These are phyloP conservation scores for Paraleonurus japonicus DNA, from an alignment of 257 asterid genomes.

Conservation along the genomic window DNA sequence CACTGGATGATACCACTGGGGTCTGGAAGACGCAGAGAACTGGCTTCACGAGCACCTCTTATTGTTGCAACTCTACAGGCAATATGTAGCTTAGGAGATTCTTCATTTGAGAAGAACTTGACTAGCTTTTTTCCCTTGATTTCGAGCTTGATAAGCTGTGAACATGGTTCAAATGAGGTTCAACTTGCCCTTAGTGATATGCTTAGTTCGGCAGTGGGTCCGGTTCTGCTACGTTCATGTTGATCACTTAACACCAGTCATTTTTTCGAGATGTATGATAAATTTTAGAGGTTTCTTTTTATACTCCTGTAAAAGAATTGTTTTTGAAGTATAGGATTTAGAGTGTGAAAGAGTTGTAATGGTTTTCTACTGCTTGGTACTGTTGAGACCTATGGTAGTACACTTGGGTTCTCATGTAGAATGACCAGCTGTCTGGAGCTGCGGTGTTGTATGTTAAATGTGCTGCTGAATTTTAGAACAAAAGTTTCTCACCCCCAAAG, in stretches of 20 bases:
- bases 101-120: conserved; percentile 76
- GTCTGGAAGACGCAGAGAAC: conserved; percentile 78
- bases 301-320: conserved; percentile 26
- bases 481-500: conserved; percentile 9
- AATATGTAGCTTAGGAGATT: conserved; percentile 67
- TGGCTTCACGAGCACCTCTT: conserved; percentile 95
- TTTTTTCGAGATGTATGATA: conserved; percentile 46
- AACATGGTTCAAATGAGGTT: conserved; percentile 93
- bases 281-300: conserved; percentile 24
- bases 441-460: conserved; percentile 46
- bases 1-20: conserved; percentile 89
- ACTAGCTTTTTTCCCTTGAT: conserved; percentile 73
- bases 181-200: conserved; percentile 84
- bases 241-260: conserved; percentile 39
- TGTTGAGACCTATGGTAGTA: conserved; percentile 34
- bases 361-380: conserved; percentile 33
- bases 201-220: conserved; percentile 83
- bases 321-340: conserved; percentile 42
- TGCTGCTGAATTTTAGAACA: conserved; percentile 27
- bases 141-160: conserved; percentile 82
- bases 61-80: conserved; percentile 83
- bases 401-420: conserved; percentile 34
- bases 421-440: conserved; percentile 34
- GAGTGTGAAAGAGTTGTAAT: conserved; percentile 37
- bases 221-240: conserved; percentile 74